phyloP scores from a whole-genome alignment of 768 basidiomycete genomes.

The Tylopilus felleus region DNA sequence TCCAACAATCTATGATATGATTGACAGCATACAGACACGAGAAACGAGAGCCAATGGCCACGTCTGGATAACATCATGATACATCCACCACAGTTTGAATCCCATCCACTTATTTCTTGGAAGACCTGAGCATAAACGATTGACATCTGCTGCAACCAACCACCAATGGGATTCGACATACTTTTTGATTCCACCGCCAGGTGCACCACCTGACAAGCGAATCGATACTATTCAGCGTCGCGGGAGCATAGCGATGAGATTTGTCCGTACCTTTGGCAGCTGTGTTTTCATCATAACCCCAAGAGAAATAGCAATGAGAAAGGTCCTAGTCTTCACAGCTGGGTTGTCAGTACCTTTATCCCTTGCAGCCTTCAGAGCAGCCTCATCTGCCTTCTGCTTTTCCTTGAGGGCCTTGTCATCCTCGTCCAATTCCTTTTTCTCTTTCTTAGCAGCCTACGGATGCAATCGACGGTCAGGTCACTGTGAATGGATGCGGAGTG shows the following conservation, averaged over 20 bases:
- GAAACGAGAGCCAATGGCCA: neutral
- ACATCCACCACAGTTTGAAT: neutral
- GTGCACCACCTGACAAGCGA: constrained; percentile 52
- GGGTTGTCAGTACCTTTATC: constrained; percentile 55
- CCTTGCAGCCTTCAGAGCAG: constrained; percentile 66
- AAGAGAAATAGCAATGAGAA: neutral
- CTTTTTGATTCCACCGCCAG: constrained; percentile 85
- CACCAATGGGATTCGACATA: constrained; percentile 36
- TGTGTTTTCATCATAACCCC: constrained; percentile 10
- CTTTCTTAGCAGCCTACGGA: constrained; percentile 77
- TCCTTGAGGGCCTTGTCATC: constrained; percentile 72
- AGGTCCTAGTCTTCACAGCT: neutral
- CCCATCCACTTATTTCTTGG: constrained; percentile 55
- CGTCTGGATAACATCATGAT: neutral
- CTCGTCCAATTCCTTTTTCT: constrained; percentile 66
- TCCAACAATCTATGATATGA: neutral
- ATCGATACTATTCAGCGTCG: neutral
- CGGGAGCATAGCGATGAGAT: constrained; percentile 3
- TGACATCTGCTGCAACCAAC: constrained; percentile 4
- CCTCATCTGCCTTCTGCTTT: constrained; percentile 72
- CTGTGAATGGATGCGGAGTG: neutral
- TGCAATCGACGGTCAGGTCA: neutral
- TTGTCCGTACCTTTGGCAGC: constrained; percentile 29
- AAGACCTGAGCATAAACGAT: constrained; percentile 45
- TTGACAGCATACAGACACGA: constrained; percentile 6